A percentile compares a stretch with the other conserved stretches of the same genome.
phyloP scores from a whole-genome alignment of 2,329 filamentous ascomycete species.

The Venturiaceae sp. region DNA sequence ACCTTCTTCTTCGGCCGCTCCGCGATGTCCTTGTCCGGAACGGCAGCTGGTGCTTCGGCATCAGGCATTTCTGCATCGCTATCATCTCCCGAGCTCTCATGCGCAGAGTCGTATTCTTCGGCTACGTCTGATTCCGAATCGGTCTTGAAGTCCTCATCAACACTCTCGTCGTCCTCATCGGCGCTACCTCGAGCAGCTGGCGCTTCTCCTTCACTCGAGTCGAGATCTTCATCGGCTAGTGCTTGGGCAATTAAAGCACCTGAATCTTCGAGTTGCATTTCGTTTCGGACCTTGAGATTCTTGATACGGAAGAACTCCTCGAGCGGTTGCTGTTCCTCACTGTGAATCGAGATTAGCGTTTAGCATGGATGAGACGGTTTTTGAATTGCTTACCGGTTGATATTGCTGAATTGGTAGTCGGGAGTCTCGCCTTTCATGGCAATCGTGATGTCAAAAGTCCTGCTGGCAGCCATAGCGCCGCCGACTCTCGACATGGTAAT shows the following conservation, averaged over 20 bases:
- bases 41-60: constrained; percentile 28
- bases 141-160: constrained; percentile 91
- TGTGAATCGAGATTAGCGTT: constrained; percentile 21
- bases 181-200: constrained; percentile 73
- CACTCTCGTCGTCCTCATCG: constrained; percentile 90
- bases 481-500: constrained; percentile 95
- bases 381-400: constrained; percentile 59
- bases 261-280: constrained; percentile 91
- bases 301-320: constrained; percentile 97
- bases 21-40: constrained; percentile 33
- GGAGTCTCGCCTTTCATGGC: constrained; percentile 77
- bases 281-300: constrained; percentile 92
- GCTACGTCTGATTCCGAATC: constrained; percentile 92
- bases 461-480: constrained; percentile 83
- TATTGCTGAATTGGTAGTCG: constrained; percentile 96
- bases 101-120: constrained; percentile 87
- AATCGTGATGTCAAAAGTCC: constrained; percentile 95
- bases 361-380: constrained; percentile 1
- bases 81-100: constrained; percentile 72
- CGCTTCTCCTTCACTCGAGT: constrained; percentile 69
- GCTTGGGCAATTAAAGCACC: constrained; percentile 64
- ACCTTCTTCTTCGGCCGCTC: constrained; percentile 56
- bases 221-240: constrained; percentile 73
- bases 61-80: constrained; percentile 53
- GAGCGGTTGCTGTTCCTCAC: constrained; percentile 90